Conservation (phyloP, 805 yeast genomes). For the Saccharomycopsis sp. region DNA sequence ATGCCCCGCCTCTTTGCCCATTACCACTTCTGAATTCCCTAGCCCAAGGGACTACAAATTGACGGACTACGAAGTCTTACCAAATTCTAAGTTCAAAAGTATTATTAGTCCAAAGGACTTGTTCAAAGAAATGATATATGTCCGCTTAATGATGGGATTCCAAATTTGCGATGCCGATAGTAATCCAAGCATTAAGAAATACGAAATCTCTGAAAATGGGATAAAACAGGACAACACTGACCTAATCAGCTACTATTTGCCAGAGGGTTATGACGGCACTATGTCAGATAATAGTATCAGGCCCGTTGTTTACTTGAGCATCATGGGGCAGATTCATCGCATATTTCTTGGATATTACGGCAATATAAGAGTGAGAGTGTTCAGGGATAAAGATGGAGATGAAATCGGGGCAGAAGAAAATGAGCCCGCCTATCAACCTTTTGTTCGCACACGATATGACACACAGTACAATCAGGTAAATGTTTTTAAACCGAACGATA, state of each 20-base stretch:
- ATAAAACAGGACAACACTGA: conserved; percentile 33
- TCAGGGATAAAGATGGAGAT: conserved; percentile 11
- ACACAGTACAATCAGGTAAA: conserved; percentile 49
- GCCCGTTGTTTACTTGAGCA: conserved; percentile 62
- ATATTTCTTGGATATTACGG: conserved; percentile 66
- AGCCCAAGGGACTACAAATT: conserved; percentile 37
- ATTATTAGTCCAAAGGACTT: conserved; percentile 50
- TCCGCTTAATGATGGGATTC: conserved; percentile 78
- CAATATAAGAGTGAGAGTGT: conserved; percentile 58
- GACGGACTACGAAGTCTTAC: conserved; percentile 13
- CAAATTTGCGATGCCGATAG: conserved; percentile 73
- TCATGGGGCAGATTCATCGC: conserved; percentile 81
- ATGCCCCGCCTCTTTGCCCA: conserved; percentile 88
- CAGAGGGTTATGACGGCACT: conserved; percentile 28
- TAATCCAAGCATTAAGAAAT: conserved; percentile 43
- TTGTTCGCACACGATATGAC: conserved; percentile 73
- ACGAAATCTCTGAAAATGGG: conserved; percentile 51
- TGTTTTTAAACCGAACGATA: conserved; percentile 45
- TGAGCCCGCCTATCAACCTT: conserved; percentile 33
- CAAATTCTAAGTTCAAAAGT: conserved; percentile 25
- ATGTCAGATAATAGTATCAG: no score
- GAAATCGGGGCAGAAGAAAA: background rate
- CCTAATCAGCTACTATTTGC: conserved; percentile 48
- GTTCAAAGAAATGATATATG: conserved; percentile 78
- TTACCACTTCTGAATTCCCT: conserved; percentile 74